Conservation (phyloP, 345 rosid species). For the Atalantia buxifolia region DNA sequence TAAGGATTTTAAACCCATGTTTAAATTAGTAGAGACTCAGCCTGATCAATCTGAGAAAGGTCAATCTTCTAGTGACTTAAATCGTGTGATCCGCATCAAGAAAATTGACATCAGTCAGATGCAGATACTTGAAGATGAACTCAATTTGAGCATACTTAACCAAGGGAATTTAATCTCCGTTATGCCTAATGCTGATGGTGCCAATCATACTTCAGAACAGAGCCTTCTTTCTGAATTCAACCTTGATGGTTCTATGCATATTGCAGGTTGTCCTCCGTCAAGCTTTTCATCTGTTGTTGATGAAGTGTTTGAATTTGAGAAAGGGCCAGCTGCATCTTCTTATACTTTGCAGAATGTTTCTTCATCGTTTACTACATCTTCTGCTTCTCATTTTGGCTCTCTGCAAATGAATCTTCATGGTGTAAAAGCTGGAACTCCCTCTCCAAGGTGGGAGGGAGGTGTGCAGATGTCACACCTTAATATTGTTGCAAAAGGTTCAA, state of each 20-base stretch:
- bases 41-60: slow-evolving; percentile 51
- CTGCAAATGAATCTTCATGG: slow-evolving; percentile 37
- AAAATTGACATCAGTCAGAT: slow-evolving; percentile 77
- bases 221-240: slow-evolving; percentile 52
- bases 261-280: slow-evolving; percentile 46
- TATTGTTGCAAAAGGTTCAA: slow-evolving; percentile 34
- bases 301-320: slow-evolving; percentile 90
- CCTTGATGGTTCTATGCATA: slow-evolving; percentile 51
- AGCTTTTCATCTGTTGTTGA: slow-evolving; percentile 85
- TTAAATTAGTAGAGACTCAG: slow-evolving; percentile 68
- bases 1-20: slow-evolving; percentile 87
- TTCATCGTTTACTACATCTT: slow-evolving; percentile 39
- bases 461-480: slow-evolving; percentile 38
- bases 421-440: slow-evolving; percentile 43
- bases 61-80: slow-evolving; percentile 50
- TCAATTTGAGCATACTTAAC: slow-evolving; percentile 62
- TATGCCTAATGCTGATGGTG: slow-evolving; percentile 43
- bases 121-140: slow-evolving; percentile 84
- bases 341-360: slow-evolving; percentile 43
- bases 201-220: slow-evolving; percentile 48
- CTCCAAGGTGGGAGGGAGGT: slow-evolving; percentile 65
- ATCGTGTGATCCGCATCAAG: slow-evolving; percentile 55
- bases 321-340: slow-evolving; percentile 48
- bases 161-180: slow-evolving; percentile 45
- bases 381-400: slow-evolving; percentile 55